Base-by-base conservation (phyloP, 83 land plant genomes). In the Picea abies region DNA sequence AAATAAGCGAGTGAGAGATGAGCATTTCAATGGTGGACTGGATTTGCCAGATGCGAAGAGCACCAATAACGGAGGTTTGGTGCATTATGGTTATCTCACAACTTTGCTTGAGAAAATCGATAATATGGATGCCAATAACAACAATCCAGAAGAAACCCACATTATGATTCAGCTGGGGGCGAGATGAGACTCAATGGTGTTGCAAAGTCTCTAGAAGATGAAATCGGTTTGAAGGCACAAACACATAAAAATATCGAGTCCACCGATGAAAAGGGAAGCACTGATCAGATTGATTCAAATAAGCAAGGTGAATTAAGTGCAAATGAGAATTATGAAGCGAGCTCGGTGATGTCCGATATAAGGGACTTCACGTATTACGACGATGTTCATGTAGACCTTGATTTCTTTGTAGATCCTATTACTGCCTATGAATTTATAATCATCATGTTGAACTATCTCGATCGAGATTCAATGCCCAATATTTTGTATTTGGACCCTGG, bases 1-100 rank as follows among this genome's bases (percentile, higher is more conserved):
- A 52, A 72, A 72, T 19, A 72, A 72, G 76, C 25, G 76, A 72
- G 52, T 23, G 14, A 72, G 76, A 39, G 76, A 72, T 4, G 76
- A 72, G 52, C 20, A 39, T 41, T 41, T 56, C 56, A 19, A 20
- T n/a, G 76, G 76, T n/a, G 56, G 76, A 9, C n/a, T 20, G 9
- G 76, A 8, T 41, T 72, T 72, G 12, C 76, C 76, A 14, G 23
- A 72, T 7, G 22, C 12, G 0, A 72, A 72, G 56, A 72, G 23
- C 0, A 72, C 4, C 52, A 72, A 72, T n/a, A 72, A 16, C 11
- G 25, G 56, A n/a, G 5, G 47, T 6, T 44, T 44, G 47, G 9
- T 44, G 47, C 14, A 72, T 3, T 22, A 72, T 41, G 9, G 23
- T 20, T 56, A 72, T 72, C 56, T 72, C 1, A 72, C 41, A 19